Base-by-base conservation (phyloP, 177 flowering plant species). In the Tripterygium wilfordii region DNA sequence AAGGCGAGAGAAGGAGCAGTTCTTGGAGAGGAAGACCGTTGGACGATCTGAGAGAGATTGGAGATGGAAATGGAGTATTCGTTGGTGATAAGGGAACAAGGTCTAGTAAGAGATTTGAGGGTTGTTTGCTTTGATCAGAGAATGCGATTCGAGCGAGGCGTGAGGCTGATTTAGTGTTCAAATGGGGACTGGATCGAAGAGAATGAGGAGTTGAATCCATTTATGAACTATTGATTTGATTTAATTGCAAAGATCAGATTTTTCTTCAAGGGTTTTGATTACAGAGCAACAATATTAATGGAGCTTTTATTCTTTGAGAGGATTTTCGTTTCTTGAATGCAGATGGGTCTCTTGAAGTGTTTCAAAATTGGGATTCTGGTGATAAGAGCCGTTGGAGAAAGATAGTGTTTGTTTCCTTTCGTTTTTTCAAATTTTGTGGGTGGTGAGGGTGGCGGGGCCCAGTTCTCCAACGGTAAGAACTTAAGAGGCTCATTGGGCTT, bases 191-290 rank as follows among this genome's bases (percentile, higher is more conserved):
- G 3, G 83, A 74, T 48, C 59, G 62, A 10, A 56, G 67, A 39
- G 74, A 64, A 23, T 75, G 70, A 6, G 87, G 80, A 5, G 78
- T 70, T 5, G 82, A 56, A 41, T 73, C 85, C 90, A 83, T 83
- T 14, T 30, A 16, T 48, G 5, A 2, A 26, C 3, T 3, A 8
- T 15, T 16, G 10, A 4, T 38, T 16, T 12, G n/a, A n/a, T n/a
- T n/a, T n/a, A n/a, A n/a, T n/a, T n/a, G n/a, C n/a, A n/a, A n/a
- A n/a, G n/a, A n/a, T n/a, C n/a, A n/a, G n/a, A n/a, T n/a, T n/a
- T 38, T 38, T 3, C 3, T 6, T 32, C 36, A 32, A 32, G 14
- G 14, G 36, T n/a, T 13, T 29, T 12, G 55, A 33, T 4, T 5
- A 22, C 15, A 16, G 10, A 16, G 2, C 7, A 5, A 46, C 23